These are phyloP conservation scores for Colletotrichum viniferum DNA, from an alignment of 2,329 filamentous ascomycete genomes.

Conservation along the genomic window DNA sequence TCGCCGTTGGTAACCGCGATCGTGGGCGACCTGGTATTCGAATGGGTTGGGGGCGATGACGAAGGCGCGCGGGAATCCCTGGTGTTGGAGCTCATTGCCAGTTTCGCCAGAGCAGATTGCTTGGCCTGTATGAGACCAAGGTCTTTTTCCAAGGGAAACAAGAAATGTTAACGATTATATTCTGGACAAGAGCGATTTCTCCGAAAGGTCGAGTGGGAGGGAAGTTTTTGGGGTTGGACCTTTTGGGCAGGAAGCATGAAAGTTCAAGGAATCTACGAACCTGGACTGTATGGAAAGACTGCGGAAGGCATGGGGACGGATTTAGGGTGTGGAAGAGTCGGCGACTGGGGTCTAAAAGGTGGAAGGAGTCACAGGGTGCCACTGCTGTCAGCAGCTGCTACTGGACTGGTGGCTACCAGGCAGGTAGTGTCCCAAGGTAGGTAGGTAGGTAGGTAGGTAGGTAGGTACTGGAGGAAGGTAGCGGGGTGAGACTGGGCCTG, in stretches of 20 bases:
- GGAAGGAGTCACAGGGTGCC: slow-evolving; percentile 3
- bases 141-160: slow-evolving; percentile 16
- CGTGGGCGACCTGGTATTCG: background rate
- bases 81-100: slow-evolving; percentile 47
- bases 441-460: background rate
- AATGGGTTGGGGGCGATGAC: slow-evolving; percentile 34
- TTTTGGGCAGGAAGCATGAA: background rate
- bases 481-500: slow-evolving; percentile 2
- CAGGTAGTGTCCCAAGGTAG: background rate
- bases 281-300: slow-evolving; percentile 13
- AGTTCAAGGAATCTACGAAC: slow-evolving; percentile 3
- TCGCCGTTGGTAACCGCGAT: background rate
- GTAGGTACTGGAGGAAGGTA: background rate
- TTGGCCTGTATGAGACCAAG: slow-evolving; percentile 36
- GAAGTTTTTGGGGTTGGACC: background rate
- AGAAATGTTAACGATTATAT: slow-evolving; percentile 1
- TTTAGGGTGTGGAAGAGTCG: background rate
- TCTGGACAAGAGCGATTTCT: background rate
- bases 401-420: background rate
- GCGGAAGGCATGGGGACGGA: slow-evolving; percentile 17
- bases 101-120: slow-evolving; percentile 46
- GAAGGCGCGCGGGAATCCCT: slow-evolving; percentile 19
- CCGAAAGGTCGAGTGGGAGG: background rate
- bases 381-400: background rate
- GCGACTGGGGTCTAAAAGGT: slow-evolving; percentile 1